Percentiles rank a stretch among this genome's conserved stretches.
These are phyloP conservation scores for Alternaria longipes DNA, from an alignment of 2,329 filamentous ascomycete genomes.

Conservation along the genomic window DNA sequence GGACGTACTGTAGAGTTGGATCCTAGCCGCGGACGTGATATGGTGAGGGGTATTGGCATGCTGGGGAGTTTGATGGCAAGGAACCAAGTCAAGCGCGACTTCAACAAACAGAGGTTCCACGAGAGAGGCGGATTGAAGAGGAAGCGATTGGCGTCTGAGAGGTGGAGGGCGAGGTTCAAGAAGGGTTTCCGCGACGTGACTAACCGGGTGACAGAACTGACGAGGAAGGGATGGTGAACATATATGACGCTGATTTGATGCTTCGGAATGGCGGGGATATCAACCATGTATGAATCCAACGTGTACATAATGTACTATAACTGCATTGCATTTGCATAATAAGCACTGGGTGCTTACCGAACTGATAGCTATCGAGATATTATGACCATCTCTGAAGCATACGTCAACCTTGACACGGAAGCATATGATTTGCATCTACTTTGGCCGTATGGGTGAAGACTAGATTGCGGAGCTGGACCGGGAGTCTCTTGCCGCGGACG, in stretches of 20 bases:
- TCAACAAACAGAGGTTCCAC: slow-evolving; percentile 71
- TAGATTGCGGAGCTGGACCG: slow-evolving; percentile 13
- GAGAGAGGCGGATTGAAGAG: slow-evolving; percentile 79
- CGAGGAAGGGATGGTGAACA: slow-evolving; percentile 79
- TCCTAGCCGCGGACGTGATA: slow-evolving; percentile 51
- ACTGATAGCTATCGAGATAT: background rate
- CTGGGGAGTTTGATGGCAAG: slow-evolving; percentile 54
- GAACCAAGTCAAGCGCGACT: slow-evolving; percentile 69
- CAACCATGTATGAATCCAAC: background rate
- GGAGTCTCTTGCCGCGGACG: slow-evolving; percentile 8
- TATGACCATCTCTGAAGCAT: background rate
- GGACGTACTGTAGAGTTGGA: slow-evolving; percentile 54
- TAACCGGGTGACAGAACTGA: slow-evolving; percentile 72
- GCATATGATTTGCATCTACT: background rate
- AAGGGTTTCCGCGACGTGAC: slow-evolving; percentile 72
- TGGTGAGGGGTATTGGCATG: slow-evolving; percentile 58
- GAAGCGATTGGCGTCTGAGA: slow-evolving; percentile 75
- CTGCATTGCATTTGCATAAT: slow-evolving; percentile 7
- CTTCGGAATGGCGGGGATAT: background rate
- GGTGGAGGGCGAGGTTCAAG: slow-evolving; percentile 76
- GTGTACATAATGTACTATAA: slow-evolving; percentile 12
- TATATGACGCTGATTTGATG: background rate
- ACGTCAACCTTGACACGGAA: background rate
- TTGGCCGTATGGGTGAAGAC: background rate
- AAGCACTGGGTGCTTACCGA: slow-evolving; percentile 4